Conservation (phyloP, 306 rosid genomes). For the Hippophae rhamnoides region DNA sequence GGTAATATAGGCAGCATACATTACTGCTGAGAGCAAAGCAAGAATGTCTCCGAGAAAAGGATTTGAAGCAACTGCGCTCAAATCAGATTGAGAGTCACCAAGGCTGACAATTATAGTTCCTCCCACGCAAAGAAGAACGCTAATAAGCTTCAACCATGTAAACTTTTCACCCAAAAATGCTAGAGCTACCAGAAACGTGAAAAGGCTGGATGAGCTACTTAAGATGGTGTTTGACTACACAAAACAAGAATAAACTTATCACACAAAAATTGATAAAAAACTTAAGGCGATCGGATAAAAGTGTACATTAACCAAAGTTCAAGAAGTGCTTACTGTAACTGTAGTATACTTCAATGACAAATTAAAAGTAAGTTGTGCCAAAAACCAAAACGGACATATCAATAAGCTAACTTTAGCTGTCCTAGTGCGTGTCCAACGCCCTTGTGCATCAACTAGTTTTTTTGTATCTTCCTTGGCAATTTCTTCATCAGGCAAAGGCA, state of each 20-base stretch:
- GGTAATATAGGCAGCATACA: constrained; percentile 80
- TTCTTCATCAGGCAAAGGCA: constrained; percentile 15
- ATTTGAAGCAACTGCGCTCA: constrained; percentile 48
- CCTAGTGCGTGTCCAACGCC: constrained; percentile 80
- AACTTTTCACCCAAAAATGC: constrained; percentile 83
- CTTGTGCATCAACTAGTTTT: constrained; percentile 54
- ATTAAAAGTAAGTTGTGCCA: constrained; percentile 86
- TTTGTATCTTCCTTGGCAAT: constrained; percentile 19
- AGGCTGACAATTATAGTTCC: constrained; percentile 90
- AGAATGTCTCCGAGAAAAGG: constrained; percentile 87
- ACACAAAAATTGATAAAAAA: constrained; percentile 12
- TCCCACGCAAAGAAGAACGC: constrained; percentile 95
- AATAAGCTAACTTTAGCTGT: constrained; percentile 84
- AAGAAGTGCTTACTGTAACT: constrained; percentile 56
- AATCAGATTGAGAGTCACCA: constrained; percentile 58
- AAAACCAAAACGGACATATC: constrained; percentile 88
- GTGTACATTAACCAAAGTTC: constrained; percentile 2
- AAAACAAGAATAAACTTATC: constrained; percentile 20
- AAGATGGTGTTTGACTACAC: constrained; percentile 94
- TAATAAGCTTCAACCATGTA: constrained; percentile 75
- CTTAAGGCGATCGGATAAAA: not conserved
- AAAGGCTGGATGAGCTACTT: constrained; percentile 94
- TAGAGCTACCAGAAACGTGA: constrained; percentile 86
- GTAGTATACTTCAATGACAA: constrained; percentile 89
- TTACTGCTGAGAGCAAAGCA: constrained; percentile 66